Evolutionary conservation across 441 rosid species (phyloP).

Genomic region (Adansonia gregorii): DNA sequence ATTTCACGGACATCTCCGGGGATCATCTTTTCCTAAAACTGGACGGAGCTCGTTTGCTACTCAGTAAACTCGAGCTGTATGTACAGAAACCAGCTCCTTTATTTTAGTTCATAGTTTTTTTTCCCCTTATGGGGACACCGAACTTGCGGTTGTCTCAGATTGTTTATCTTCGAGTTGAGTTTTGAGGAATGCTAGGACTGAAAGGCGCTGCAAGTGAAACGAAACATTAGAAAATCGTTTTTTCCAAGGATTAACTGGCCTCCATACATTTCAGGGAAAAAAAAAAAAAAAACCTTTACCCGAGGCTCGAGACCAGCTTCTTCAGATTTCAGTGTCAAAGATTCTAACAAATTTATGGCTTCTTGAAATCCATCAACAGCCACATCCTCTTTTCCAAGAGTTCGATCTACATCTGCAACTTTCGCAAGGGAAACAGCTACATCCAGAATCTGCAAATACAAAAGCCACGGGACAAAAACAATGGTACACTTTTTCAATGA

Average conservation of each 20-base stretch:
- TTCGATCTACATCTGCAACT: conserved; percentile 92
- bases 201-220: conserved; percentile 59
- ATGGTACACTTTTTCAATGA: neutral
- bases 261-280: conserved; percentile 19
- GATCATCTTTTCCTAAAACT: conserved; percentile 13
- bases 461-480: conserved; percentile 9
- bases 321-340: conserved; percentile 68
- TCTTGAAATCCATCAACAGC: conserved; percentile 77
- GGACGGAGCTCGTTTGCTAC: neutral
- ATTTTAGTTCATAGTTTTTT: neutral
- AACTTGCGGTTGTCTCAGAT: conserved; percentile 37
- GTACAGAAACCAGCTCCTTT: conserved; percentile 21
- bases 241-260: neutral
- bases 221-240: neutral
- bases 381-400: conserved; percentile 61
- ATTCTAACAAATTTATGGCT: conserved; percentile 75
- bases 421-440: conserved; percentile 93
- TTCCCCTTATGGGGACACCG: neutral
- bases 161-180: conserved; percentile 64
- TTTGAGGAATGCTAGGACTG: conserved; percentile 81
- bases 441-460: conserved; percentile 62
- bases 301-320: conserved; percentile 77
- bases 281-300: conserved; percentile 46
- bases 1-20: neutral
- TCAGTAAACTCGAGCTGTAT: conserved; percentile 14